phyloP scores from a whole-genome alignment of 2,329 filamentous ascomycete species.

The Teratosphaeria gauchensis region DNA sequence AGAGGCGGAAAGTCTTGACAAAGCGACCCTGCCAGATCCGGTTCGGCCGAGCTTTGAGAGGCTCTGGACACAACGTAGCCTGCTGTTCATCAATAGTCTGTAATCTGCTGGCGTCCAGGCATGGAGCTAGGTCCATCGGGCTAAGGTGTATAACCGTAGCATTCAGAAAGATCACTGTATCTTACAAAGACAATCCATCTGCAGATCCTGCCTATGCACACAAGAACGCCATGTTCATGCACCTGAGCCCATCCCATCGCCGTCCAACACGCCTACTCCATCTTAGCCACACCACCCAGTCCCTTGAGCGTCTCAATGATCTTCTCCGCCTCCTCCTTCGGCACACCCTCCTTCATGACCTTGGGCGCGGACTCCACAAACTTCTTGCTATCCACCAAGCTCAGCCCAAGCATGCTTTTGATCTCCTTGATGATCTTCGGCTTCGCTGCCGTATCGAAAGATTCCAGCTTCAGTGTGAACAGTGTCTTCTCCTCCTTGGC shows the following conservation, averaged over 20 bases:
- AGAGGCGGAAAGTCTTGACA: background rate
- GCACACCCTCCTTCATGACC: constrained; percentile 96
- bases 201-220: background rate
- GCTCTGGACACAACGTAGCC: background rate
- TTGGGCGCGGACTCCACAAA: constrained; percentile 98
- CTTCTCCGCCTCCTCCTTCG: constrained; percentile 99
- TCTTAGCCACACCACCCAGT: constrained; percentile 74
- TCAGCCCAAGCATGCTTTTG: constrained; percentile 89
- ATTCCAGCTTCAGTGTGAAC: constrained; percentile 90
- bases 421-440: constrained; percentile 99
- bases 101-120: background rate
- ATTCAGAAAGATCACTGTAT: background rate
- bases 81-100: background rate
- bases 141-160: background rate
- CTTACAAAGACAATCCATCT: background rate
- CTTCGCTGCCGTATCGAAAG: constrained; percentile 80
- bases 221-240: background rate
- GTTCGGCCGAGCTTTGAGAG: background rate
- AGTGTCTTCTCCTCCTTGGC: constrained; percentile 88
- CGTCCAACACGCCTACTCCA: constrained; percentile 60
- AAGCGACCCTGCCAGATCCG: background rate
- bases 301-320: constrained; percentile 92
- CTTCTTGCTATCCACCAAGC: constrained; percentile 99
- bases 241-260: background rate
- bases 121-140: background rate